A percentile compares a stretch with the other conserved stretches of the same genome.
These are phyloP conservation scores for Hanseniaspora taiwanica DNA, from an alignment of 805 yeast genomes.

Conservation along the genomic window DNA sequence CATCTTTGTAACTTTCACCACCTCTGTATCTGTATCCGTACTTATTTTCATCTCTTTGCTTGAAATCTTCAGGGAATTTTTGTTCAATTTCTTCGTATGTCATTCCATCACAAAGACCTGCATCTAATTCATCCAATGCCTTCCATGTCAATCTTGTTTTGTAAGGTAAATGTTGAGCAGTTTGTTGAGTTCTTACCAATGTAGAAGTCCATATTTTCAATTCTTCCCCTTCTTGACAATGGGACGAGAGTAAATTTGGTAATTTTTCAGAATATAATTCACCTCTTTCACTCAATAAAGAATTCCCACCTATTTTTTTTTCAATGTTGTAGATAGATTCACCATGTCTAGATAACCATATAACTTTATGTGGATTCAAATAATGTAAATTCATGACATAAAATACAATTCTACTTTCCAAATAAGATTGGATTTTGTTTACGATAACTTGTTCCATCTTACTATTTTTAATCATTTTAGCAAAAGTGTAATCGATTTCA, in stretches of 20 bases:
- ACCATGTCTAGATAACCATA: conserved; percentile 93
- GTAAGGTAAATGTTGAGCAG: conserved; percentile 71
- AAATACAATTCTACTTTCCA: conserved; percentile 86
- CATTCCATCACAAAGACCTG: conserved; percentile 95
- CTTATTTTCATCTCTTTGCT: conserved; percentile 89
- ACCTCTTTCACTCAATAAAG: conserved; percentile 74
- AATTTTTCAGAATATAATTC: conserved; percentile 68
- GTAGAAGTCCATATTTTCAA: conserved; percentile 96
- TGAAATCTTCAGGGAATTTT: conserved; percentile 84
- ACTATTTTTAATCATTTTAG: conserved; percentile 67
- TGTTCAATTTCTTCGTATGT: conserved; percentile 87
- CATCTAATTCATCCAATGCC: conserved; percentile 92
- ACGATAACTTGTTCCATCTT: conserved; percentile 60
- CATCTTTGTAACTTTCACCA: conserved; percentile 94
- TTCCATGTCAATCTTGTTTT: conserved; percentile 77
- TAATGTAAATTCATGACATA: conserved; percentile 85
- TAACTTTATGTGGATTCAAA: conserved; percentile 68
- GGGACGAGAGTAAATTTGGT: conserved; percentile 47
- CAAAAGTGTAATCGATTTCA: conserved; percentile 53
- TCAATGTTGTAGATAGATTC: conserved; percentile 85
- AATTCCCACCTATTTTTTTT: conserved; percentile 94
- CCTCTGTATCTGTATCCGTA: conserved; percentile 93
- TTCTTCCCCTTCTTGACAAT: conserved; percentile 23
- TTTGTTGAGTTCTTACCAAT: conserved; percentile 79
- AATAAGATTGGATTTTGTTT: conserved; percentile 74